Evolutionary conservation across 148 eudicot genomes (phyloP).

Genomic region (Dianthus caryophyllus): DNA sequence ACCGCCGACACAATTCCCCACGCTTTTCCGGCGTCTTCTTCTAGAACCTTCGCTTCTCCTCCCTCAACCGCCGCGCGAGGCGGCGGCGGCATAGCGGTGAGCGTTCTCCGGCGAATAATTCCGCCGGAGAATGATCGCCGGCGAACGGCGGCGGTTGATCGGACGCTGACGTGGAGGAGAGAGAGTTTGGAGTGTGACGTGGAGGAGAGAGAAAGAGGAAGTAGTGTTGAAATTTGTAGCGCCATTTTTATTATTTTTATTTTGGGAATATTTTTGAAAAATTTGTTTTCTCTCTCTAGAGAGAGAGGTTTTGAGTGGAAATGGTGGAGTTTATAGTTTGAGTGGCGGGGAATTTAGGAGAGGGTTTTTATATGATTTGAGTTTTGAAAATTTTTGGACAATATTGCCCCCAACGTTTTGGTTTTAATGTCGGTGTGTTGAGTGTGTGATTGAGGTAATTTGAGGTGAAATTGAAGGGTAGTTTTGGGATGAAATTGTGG

Average conservation of each 20-base stretch:
- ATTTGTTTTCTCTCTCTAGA: too few species aligned
- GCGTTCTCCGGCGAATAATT: constrained; percentile 6
- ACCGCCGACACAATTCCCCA: constrained; percentile 98
- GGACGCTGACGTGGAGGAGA: constrained; percentile 14
- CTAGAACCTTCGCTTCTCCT: constrained; percentile 29
- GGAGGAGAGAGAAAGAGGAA: constrained; percentile 21
- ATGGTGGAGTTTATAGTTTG: not conserved
- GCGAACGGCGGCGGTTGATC: constrained; percentile 13
- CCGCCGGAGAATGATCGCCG: not conserved
- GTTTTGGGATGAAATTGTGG: too few species aligned
- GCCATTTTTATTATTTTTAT: constrained; percentile 26
- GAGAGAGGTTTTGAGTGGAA: constrained; percentile 1
- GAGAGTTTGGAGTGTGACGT: constrained; percentile 16
- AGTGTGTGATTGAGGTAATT: too few species aligned
- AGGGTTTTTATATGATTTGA: not conserved
- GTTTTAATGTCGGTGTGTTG: not conserved
- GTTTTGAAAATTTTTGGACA: not conserved
- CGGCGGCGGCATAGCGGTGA: constrained; percentile 19
- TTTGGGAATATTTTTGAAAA: too few species aligned
- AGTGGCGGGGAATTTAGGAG: constrained; percentile 4
- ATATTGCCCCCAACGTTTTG: not conserved
- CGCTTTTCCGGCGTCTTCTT: constrained; percentile 20
- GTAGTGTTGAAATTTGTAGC: constrained; percentile 16
- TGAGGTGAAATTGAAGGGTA: too few species aligned
- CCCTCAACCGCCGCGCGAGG: constrained; percentile 47